phyloP scores from a whole-genome alignment of 768 basidiomycete species.

The Mycena latifolia region DNA sequence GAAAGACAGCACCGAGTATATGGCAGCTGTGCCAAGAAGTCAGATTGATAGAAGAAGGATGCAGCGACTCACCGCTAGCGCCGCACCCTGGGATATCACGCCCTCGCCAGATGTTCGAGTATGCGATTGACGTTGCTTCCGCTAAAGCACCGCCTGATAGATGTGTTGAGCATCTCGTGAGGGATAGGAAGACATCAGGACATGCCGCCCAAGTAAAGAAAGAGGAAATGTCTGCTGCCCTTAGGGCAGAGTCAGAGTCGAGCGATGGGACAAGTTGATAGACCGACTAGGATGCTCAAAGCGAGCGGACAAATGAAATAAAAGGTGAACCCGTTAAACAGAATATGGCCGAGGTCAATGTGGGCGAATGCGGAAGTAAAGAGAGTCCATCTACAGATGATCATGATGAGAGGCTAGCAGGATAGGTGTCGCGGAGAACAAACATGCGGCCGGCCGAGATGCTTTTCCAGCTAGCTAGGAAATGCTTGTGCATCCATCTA shows the following conservation, averaged over 20 bases:
- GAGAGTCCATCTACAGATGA: conserved; percentile 75
- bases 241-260: background rate
- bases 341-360: conserved; percentile 59
- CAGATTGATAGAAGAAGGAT: conserved; percentile 8
- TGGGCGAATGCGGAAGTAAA: conserved; percentile 74
- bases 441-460: conserved; percentile 75
- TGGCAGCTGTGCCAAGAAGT: conserved; percentile 63
- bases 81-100: conserved; percentile 62
- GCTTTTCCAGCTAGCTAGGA: conserved; percentile 72
- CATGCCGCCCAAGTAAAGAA: conserved; percentile 80
- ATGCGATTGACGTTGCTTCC: conserved; percentile 62
- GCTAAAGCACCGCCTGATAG: conserved; percentile 69
- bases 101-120: conserved; percentile 53
- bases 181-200: conserved; percentile 20
- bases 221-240: conserved; percentile 75
- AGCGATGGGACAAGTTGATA: background rate
- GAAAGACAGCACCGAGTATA: conserved; percentile 77
- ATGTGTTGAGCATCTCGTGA: background rate
- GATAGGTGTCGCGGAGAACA: conserved; percentile 40
- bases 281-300: conserved; percentile 60
- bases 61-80: conserved; percentile 74
- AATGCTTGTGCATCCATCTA: conserved; percentile 71
- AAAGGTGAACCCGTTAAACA: conserved; percentile 85
- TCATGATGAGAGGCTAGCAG: conserved; percentile 22
- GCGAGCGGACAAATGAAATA: conserved; percentile 81